A percentile compares a stretch with the other conserved stretches of the same genome.
Evolutionary conservation across 768 basidiomycete genomes (phyloP).

Genomic region (Mycena latifolia): DNA sequence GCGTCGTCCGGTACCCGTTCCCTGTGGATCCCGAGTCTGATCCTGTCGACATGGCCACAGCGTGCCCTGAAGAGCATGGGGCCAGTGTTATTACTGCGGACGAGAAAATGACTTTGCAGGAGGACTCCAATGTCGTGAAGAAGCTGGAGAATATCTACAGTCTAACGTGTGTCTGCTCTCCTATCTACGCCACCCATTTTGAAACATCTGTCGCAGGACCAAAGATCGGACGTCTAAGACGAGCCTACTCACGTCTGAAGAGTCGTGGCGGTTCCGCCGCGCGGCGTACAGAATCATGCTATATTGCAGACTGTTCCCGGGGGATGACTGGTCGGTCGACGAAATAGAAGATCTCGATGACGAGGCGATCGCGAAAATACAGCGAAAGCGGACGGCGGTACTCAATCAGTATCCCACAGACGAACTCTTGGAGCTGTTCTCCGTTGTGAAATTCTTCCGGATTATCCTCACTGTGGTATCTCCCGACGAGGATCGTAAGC

Average conservation of each 20-base stretch:
- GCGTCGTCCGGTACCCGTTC: constrained; percentile 30
- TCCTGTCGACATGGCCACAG: constrained; percentile 5
- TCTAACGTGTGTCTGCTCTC: constrained; percentile 25
- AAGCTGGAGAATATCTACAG: constrained; percentile 42
- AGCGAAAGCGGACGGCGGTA: not conserved
- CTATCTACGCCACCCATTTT: not conserved
- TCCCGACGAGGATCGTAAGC: not conserved
- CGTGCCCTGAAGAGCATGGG: constrained; percentile 13
- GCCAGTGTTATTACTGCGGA: constrained; percentile 8
- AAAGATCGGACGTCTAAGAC: constrained; percentile 20
- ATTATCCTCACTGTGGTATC: constrained; percentile 9
- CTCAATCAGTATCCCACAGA: constrained; percentile 17
- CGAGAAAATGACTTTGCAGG: constrained; percentile 17
- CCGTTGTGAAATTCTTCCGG: constrained; percentile 25
- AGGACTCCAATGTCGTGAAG: constrained; percentile 18
- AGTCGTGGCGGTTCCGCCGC: constrained; percentile 22
- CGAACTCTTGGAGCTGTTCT: constrained; percentile 26
- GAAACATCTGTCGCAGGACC: not conserved
- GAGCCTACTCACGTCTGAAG: constrained; percentile 1
- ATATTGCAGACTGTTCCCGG: constrained; percentile 19
- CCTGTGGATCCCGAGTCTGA: too few relatives aligned
- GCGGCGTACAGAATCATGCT: constrained; percentile 30
- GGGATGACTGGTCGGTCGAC: not conserved
- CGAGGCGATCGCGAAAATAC: not conserved
- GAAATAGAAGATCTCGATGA: not conserved